phyloP scores from a whole-genome alignment of 1,284 basidiomycete species.

The Pseudozyma tsukubaensis region DNA sequence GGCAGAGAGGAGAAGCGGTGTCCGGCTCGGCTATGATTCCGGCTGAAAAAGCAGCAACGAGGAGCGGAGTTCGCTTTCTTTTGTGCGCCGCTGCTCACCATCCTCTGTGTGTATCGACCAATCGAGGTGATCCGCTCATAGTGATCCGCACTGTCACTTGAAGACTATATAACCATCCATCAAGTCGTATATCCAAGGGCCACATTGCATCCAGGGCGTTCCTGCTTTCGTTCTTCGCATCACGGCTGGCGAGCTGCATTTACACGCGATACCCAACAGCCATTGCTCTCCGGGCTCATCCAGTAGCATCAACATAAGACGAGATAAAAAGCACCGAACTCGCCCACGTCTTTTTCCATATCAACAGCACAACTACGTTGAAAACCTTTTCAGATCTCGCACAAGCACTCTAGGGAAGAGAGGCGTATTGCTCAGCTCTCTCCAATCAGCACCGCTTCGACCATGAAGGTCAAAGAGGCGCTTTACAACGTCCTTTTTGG shows the following conservation, averaged over 20 bases:
- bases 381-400: not conserved
- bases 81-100: not conserved
- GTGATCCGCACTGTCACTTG: no score
- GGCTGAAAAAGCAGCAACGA: not conserved
- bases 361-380: no score
- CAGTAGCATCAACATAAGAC: not conserved
- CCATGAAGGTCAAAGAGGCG: conserved; percentile 37
- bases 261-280: not conserved
- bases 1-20: not conserved
- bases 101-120: not conserved
- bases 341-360: no score
- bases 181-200: no score
- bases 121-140: no score
- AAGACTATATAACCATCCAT: no score
- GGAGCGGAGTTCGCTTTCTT: not conserved
- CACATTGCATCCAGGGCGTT: no score
- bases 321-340: no score
- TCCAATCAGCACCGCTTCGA: not conserved
- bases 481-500: conserved; percentile 42
- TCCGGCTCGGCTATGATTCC: conserved; percentile 2
- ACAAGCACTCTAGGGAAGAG: not conserved
- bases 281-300: not conserved
- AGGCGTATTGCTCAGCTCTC: not conserved
- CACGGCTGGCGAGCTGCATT: not conserved
- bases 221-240: no score